A percentile compares a stretch with the other conserved stretches of the same genome.
phyloP scores from a whole-genome alignment of 2,329 filamentous ascomycete genomes.

The Coniochaeta sp. region DNA sequence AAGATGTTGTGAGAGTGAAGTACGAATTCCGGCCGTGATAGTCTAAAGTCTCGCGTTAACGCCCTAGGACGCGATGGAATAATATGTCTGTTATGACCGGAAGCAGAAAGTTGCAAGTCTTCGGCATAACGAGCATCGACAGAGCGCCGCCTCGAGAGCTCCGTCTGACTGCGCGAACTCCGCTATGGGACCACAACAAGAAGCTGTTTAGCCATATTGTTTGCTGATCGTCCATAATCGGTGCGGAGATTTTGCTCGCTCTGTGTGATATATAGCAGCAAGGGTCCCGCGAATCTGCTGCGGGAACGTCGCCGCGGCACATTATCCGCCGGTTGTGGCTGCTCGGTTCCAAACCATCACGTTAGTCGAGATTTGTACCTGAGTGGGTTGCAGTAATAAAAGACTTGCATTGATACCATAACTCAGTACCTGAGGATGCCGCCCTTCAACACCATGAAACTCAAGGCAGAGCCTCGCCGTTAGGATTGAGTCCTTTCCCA shows the following conservation, averaged over 20 bases:
- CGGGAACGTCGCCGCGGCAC: not conserved
- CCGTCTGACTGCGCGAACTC: not conserved
- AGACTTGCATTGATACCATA: not conserved
- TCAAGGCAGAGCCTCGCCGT: not conserved
- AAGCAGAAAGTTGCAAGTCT: not conserved
- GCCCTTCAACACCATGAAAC: not conserved
- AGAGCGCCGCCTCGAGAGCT: not conserved
- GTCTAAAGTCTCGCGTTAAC: not conserved
- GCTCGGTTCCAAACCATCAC: not conserved
- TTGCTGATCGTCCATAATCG: not conserved
- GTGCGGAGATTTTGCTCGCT: not conserved
- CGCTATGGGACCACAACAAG: not conserved
- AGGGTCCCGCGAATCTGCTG: not conserved
- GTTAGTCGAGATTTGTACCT: not conserved
- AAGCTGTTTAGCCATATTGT: not conserved
- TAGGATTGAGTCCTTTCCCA: not conserved
- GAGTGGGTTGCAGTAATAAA: not conserved
- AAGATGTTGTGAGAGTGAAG: not conserved
- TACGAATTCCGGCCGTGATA: not conserved
- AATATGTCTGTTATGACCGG: not conserved
- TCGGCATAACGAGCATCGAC: not conserved
- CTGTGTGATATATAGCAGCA: not conserved
- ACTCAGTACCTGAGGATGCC: not conserved
- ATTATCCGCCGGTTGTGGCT: slow-evolving; percentile 5
- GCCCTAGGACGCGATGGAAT: not conserved